Percentiles rank a stretch among this genome's conserved stretches.
phyloP scores from a whole-genome alignment of 1,284 basidiomycete genomes.

The Termitomyces sp. region DNA sequence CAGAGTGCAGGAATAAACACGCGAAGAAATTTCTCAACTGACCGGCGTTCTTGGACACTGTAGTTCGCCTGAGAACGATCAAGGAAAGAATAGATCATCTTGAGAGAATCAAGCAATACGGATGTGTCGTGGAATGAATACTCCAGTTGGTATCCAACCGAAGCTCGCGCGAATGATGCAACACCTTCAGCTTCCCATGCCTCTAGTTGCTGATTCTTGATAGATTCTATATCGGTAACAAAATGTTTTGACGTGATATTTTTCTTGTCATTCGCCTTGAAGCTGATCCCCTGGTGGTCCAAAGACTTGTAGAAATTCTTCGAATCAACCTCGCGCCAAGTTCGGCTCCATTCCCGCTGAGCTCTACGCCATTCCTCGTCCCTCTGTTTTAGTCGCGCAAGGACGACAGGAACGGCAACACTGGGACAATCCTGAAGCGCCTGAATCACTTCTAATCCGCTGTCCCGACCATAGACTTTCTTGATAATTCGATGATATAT shows the following conservation, averaged over 20 bases:
- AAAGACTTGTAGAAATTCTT: conserved; percentile 98
- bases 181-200: conserved; percentile 28
- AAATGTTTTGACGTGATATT: conserved; percentile 88
- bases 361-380: conserved; percentile 97
- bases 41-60: conserved; percentile 72
- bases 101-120: conserved; percentile 85
- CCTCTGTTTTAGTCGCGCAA: conserved; percentile 87
- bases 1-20: conserved; percentile 83
- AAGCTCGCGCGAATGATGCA: conserved; percentile 38
- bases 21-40: conserved; percentile 83
- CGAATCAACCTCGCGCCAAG: conserved; percentile 95
- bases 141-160: conserved; percentile 69
- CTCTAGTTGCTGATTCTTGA: conserved; percentile 64
- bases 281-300: conserved; percentile 92
- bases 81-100: conserved; percentile 86
- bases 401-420: conserved; percentile 89
- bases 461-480: conserved; percentile 88
- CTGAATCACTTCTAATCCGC: conserved; percentile 81
- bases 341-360: conserved; percentile 94
- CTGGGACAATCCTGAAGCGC: conserved; percentile 92
- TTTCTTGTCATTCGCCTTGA: conserved; percentile 97
- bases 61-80: conserved; percentile 80
- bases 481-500: conserved; percentile 94
- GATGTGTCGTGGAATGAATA: conserved; percentile 76
- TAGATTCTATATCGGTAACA: conserved; percentile 81